These are phyloP conservation scores for Yarrowia hollandica DNA, from an alignment of 805 yeast species.

Conservation along the genomic window DNA sequence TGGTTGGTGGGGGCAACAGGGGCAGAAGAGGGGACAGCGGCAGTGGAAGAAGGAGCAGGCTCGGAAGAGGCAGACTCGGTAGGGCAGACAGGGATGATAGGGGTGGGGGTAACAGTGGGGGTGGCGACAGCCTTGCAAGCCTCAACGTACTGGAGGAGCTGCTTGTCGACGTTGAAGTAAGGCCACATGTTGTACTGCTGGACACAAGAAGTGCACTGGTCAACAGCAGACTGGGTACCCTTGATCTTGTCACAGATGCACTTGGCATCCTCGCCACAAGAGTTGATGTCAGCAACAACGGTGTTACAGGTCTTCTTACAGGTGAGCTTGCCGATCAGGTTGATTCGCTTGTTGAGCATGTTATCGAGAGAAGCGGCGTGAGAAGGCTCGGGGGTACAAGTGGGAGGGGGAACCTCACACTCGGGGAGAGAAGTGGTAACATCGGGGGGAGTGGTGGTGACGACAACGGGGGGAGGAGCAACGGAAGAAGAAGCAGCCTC, in stretches of 20 bases:
- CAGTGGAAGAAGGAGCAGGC: constrained; percentile 74
- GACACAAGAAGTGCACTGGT: constrained; percentile 20
- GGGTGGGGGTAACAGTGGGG: constrained; percentile 80
- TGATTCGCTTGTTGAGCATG: constrained; percentile 23
- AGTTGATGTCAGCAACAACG: constrained; percentile 8
- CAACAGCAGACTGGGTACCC: constrained; percentile 3
- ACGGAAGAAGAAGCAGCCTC: constrained; percentile 9
- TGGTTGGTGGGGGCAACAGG: constrained; percentile 38
- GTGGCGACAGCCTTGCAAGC: constrained; percentile 43
- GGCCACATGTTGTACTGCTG: constrained; percentile 27
- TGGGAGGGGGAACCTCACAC: constrained; percentile 26
- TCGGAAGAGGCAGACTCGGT: constrained; percentile 71
- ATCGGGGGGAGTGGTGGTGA: constrained; percentile 21
- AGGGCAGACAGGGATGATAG: constrained; percentile 67
- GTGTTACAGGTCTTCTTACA: constrained; percentile 22
- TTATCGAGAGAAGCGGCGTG: constrained; percentile 19
- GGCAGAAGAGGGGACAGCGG: constrained; percentile 46
- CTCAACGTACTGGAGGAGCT: constrained; percentile 27
- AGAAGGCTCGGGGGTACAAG: constrained; percentile 23
- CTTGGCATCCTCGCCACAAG: constrained; percentile 10
- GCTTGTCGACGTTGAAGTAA: constrained; percentile 19
- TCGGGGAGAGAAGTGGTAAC: constrained; percentile 6
- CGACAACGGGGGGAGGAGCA: constrained; percentile 7
- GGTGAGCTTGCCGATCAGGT: constrained; percentile 25
- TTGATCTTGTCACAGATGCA: constrained; percentile 17